These are phyloP conservation scores for Pseudonectria buxi DNA, from an alignment of 2,329 filamentous ascomycete genomes.

Conservation along the genomic window DNA sequence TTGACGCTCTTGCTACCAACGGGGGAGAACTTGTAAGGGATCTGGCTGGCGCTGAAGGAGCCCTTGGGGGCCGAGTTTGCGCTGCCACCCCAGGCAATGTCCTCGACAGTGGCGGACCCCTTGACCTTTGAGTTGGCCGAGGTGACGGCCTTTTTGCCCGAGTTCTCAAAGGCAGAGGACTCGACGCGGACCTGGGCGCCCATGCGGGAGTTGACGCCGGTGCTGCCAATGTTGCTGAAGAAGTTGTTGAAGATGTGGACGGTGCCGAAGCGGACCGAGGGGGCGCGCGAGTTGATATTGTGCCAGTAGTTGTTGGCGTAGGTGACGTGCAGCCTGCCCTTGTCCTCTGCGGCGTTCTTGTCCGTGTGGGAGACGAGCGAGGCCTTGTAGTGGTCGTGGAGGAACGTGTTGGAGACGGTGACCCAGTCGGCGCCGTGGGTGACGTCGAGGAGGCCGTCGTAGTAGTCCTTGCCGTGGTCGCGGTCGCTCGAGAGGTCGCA, in stretches of 20 bases:
- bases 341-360: slow-evolving; percentile 51
- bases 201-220: slow-evolving; percentile 49
- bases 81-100: slow-evolving; percentile 36
- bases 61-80: slow-evolving; percentile 37
- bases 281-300: slow-evolving; percentile 58
- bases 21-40: slow-evolving; percentile 41
- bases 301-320: slow-evolving; percentile 60
- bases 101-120: slow-evolving; percentile 35
- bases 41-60: slow-evolving; percentile 45
- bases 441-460: slow-evolving; percentile 59
- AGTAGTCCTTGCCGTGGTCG: slow-evolving; percentile 60
- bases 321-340: slow-evolving; percentile 55
- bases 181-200: slow-evolving; percentile 54
- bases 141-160: slow-evolving; percentile 29
- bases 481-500: slow-evolving; percentile 55
- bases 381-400: slow-evolving; percentile 45
- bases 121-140: slow-evolving; percentile 34
- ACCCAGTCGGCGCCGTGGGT: slow-evolving; percentile 58
- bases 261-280: slow-evolving; percentile 60
- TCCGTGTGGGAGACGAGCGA: slow-evolving; percentile 56
- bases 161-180: slow-evolving; percentile 43
- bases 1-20: slow-evolving; percentile 42
- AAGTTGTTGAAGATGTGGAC: slow-evolving; percentile 53
- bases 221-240: slow-evolving; percentile 35
- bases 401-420: slow-evolving; percentile 35